phyloP scores from a whole-genome alignment of 2,329 filamentous ascomycete species.

The Clonostachys byssicola region DNA sequence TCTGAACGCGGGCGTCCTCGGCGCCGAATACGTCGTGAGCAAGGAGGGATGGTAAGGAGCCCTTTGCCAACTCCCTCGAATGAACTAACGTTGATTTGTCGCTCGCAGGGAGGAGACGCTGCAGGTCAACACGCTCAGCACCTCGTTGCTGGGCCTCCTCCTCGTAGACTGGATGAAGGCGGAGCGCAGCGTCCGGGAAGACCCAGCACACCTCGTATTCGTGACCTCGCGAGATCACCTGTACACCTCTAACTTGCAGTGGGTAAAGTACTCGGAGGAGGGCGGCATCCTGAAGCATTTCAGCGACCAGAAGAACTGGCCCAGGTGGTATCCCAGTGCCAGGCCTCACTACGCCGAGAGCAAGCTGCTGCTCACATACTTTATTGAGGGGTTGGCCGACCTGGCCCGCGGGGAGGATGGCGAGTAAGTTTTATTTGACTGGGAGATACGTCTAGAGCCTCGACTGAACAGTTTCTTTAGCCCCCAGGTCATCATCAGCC shows the following conservation, averaged over 20 bases:
- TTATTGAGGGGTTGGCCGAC: not conserved
- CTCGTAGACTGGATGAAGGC: constrained; percentile 19
- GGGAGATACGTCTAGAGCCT: not conserved
- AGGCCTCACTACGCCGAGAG: not conserved
- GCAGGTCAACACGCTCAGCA: constrained; percentile 56
- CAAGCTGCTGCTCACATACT: not conserved
- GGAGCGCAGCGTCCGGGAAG: not conserved
- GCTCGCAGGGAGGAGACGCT: constrained; percentile 22
- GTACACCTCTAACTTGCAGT: not conserved
- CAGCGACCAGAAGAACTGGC: not conserved
- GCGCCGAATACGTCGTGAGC: constrained; percentile 6
- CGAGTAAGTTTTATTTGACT: not conserved
- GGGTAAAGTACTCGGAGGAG: not conserved
- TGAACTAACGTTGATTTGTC: too few species aligned
- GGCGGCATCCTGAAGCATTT: not conserved
- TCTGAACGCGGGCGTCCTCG: constrained; percentile 19
- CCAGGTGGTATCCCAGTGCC: not conserved
- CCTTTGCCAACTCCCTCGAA: too few species aligned
- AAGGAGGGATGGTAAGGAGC: constrained; percentile 39
- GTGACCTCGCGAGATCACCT: not conserved
- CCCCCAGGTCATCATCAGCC: not conserved
- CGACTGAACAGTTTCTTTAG: not conserved
- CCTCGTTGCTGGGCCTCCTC: constrained; percentile 45
- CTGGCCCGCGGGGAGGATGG: not conserved
- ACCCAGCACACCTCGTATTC: not conserved